Percentiles rank a stretch among this genome's conserved stretches.
phyloP scores from a whole-genome alignment of 345 rosid species.

The Euphorbia lathyris region DNA sequence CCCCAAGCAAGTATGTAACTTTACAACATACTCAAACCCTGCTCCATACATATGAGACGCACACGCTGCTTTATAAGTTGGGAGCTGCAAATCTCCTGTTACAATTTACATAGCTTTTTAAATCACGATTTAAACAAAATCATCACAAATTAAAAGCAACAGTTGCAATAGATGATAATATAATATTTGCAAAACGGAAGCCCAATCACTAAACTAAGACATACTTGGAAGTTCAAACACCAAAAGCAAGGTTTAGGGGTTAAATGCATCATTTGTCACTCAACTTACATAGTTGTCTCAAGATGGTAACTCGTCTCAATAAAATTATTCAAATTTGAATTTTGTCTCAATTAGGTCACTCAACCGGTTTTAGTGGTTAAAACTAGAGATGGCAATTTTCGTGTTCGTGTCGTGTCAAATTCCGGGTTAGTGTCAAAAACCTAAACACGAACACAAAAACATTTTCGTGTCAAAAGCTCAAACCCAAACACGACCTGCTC shows the following conservation, averaged over 20 bases:
- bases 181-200: neutral
- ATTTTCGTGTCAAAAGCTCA: too few relatives aligned
- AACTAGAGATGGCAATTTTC: too few relatives aligned
- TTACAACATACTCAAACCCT: conserved; percentile 44
- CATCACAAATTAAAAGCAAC: neutral
- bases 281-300: too few relatives aligned
- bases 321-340: too few relatives aligned
- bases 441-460: too few relatives aligned
- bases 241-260: neutral
- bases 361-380: too few relatives aligned
- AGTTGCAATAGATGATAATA: neutral
- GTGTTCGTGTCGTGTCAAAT: too few relatives aligned
- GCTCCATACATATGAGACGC: conserved; percentile 64
- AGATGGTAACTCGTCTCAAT: too few relatives aligned
- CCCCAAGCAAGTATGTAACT: conserved; percentile 31
- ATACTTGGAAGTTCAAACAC: neutral
- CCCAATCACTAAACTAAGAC: neutral
- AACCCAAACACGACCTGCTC: too few relatives aligned
- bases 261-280: too few relatives aligned
- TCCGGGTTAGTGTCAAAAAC: too few relatives aligned
- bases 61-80: conserved; percentile 71
- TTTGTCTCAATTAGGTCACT: too few relatives aligned
- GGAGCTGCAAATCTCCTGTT: conserved; percentile 49
- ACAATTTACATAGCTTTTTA: neutral
- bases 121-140: neutral